Conservation (phyloP, 805 yeast genomes). For the Candida takata region DNA sequence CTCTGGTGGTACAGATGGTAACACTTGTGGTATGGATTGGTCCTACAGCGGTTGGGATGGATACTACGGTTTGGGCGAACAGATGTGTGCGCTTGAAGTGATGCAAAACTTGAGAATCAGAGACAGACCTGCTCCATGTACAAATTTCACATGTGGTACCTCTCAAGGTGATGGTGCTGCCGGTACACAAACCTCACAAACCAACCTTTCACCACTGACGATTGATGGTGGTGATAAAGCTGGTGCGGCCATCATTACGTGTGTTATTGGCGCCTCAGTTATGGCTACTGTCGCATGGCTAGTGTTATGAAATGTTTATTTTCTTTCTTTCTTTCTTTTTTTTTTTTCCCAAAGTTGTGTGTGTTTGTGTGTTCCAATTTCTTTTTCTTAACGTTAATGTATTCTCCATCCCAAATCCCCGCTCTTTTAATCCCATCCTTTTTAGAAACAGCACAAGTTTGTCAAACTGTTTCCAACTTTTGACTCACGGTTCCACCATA, state of each 20-base stretch:
- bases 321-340: background rate
- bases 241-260: conserved; percentile 64
- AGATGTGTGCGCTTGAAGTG: conserved; percentile 66
- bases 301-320: conserved; percentile 18
- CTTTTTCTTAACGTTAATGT: background rate
- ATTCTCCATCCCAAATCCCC: too few species aligned
- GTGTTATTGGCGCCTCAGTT: conserved; percentile 36
- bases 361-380: too few species aligned
- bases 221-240: conserved; percentile 42
- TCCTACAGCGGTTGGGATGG: conserved; percentile 52
- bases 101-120: conserved; percentile 33
- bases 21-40: conserved; percentile 83
- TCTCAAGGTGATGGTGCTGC: conserved; percentile 58
- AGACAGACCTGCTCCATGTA: conserved; percentile 45
- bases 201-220: conserved; percentile 31
- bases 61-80: conserved; percentile 75
- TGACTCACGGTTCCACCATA: conserved; percentile 42
- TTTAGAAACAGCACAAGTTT: conserved; percentile 27
- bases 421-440: background rate
- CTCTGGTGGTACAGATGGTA: conserved; percentile 72
- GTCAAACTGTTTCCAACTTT: conserved; percentile 32
- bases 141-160: conserved; percentile 58
- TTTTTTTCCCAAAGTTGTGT: background rate
- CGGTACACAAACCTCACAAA: conserved; percentile 39
- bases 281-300: conserved; percentile 36